Percentiles rank a stretch among this genome's conserved stretches.
Conservation (phyloP, 1,284 basidiomycete species). For the Chalciporus sp. region DNA sequence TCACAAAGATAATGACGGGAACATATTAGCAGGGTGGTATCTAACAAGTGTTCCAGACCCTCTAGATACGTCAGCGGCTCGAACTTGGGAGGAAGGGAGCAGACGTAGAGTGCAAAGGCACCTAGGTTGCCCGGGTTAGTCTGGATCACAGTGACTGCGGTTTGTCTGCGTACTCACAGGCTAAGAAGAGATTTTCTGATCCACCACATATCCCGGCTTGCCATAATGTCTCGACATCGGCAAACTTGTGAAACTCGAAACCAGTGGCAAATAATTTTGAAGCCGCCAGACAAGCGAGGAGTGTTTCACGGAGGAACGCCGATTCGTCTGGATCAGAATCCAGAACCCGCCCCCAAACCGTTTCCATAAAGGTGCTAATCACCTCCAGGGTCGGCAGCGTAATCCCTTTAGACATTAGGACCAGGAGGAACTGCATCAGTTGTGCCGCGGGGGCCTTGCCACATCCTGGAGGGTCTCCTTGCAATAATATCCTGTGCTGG, state of each 20-base stretch:
- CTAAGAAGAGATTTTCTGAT: conserved; percentile 21
- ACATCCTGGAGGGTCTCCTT: conserved; percentile 7
- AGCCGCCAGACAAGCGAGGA: conserved; percentile 29
- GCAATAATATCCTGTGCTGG: conserved; percentile 16
- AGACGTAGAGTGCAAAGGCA: conserved; percentile 52
- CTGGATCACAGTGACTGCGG: neutral
- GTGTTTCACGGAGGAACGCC: conserved; percentile 21
- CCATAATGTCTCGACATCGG: conserved; percentile 29
- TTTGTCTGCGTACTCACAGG: conserved; percentile 22
- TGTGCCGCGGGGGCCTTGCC: conserved; percentile 15
- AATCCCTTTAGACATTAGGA: conserved; percentile 25
- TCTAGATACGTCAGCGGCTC: conserved; percentile 48
- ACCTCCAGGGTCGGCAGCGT: conserved; percentile 4
- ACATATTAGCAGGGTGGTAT: conserved; percentile 50
- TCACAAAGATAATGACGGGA: conserved; percentile 43
- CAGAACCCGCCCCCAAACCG: conserved; percentile 20
- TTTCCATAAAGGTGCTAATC: conserved; percentile 17
- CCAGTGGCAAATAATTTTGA: conserved; percentile 14
- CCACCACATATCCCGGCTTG: conserved; percentile 17
- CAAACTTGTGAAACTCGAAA: conserved; percentile 8
- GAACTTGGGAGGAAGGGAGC: conserved; percentile 25
- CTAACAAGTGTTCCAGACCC: conserved; percentile 56
- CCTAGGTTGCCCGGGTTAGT: conserved; percentile 38
- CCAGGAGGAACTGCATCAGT: conserved; percentile 30
- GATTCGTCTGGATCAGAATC: conserved; percentile 3